These are phyloP conservation scores for Kandelia obovata DNA, from an alignment of 345 rosid species.

Conservation along the genomic window DNA sequence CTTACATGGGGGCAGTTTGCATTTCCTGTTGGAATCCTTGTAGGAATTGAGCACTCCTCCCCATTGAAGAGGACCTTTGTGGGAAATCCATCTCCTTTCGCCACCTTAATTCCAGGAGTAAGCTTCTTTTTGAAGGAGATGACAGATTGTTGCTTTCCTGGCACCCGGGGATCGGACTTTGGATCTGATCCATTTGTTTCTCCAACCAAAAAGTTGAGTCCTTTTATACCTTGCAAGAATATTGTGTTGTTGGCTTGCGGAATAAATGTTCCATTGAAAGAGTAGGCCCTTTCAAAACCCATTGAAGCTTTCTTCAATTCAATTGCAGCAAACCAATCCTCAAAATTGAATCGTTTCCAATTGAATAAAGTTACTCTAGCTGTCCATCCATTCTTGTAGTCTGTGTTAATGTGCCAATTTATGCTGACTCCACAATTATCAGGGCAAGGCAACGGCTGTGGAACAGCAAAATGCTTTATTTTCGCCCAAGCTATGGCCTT, in stretches of 20 bases:
- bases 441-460: slow-evolving; percentile 68
- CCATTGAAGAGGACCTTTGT: slow-evolving; percentile 70
- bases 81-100: slow-evolving; percentile 71
- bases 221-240: slow-evolving; percentile 64
- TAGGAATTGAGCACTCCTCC: slow-evolving; percentile 86
- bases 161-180: slow-evolving; percentile 43
- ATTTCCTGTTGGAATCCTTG: slow-evolving; percentile 35
- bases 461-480: slow-evolving; percentile 43
- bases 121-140: slow-evolving; percentile 63
- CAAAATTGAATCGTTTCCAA: slow-evolving; percentile 51
- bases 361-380: slow-evolving; percentile 80
- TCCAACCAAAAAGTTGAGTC: slow-evolving; percentile 59
- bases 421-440: slow-evolving; percentile 90
- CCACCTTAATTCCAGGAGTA: slow-evolving; percentile 40
- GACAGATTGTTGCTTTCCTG: slow-evolving; percentile 91
- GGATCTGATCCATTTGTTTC: slow-evolving; percentile 51
- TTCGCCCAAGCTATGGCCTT: slow-evolving; percentile 80
- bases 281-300: slow-evolving; percentile 37
- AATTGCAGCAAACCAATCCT: slow-evolving; percentile 75
- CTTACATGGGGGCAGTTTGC: too few species aligned
- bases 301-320: slow-evolving; percentile 68
- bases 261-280: too few species aligned
- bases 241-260: slow-evolving; percentile 47
- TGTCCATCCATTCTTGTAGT: slow-evolving; percentile 69
- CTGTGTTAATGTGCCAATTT: slow-evolving; percentile 80